Evolutionary conservation across 768 basidiomycete species (phyloP).

Genomic region (Lactarius psammicola): DNA sequence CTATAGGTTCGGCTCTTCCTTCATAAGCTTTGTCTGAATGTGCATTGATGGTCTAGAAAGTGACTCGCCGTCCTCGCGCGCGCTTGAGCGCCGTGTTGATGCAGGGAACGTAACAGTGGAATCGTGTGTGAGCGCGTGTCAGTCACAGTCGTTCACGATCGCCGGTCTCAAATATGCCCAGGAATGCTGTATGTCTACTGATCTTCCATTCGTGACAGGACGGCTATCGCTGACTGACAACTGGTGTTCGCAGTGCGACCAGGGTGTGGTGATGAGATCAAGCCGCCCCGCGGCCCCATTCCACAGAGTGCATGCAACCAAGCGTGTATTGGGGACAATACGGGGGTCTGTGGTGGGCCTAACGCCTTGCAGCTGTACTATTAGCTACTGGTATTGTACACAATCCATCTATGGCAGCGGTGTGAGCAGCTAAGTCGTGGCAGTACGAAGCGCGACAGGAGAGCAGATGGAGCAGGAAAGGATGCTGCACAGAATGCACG

Average conservation of each 20-base stretch:
- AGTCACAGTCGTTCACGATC: neutral
- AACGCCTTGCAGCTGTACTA: neutral
- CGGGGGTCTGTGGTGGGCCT: conserved; percentile 10
- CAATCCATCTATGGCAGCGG: no score
- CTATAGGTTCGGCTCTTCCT: neutral
- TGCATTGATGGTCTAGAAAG: neutral
- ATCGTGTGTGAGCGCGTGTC: conserved; percentile 5
- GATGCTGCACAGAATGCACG: no score
- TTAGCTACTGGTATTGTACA: no score
- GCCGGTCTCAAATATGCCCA: conserved; percentile 11
- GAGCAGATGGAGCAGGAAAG: no score
- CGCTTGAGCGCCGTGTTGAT: conserved; percentile 4
- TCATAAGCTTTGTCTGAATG: neutral
- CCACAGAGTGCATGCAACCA: neutral
- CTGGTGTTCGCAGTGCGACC: neutral
- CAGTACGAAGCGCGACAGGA: no score
- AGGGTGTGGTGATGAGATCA: conserved; percentile 14
- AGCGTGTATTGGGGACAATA: neutral
- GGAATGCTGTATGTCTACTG: conserved; percentile 10
- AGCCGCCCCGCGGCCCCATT: neutral
- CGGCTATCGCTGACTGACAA: neutral
- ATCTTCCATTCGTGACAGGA: neutral
- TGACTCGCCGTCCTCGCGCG: neutral
- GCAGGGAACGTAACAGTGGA: conserved; percentile 11
- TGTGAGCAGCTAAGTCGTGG: no score